Base-by-base conservation (phyloP, 2,329 filamentous ascomycete genomes). In the Fusarium illudens region DNA sequence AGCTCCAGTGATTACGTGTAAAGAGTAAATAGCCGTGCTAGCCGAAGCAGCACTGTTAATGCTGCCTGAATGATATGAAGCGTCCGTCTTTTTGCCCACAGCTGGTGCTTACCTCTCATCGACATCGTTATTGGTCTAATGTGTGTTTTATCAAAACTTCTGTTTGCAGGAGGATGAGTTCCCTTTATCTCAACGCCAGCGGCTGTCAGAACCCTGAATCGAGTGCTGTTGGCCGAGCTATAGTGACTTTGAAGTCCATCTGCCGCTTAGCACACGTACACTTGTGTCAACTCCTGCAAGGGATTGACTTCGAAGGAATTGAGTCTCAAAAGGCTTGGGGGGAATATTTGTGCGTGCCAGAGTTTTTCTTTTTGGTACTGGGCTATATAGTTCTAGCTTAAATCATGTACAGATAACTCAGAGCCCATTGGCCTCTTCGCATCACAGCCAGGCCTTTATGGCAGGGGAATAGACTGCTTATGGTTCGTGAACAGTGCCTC, bases 401-500 rank as follows among this genome's bases (percentile, higher is more conserved):
- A 42, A 15, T n/a, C 37, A 42, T 42, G 8, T 44, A 44, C 39
- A 44, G 25, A 15, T n/a, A 25, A 25, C n/a, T 25, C 25, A 27
- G 25, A 27, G 25, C 8, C 25, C 25, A 37, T 2, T 4, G 12
- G 10, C 10, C 10, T n/a, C 6, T 19, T 11, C n/a, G n/a, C 13
- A 20, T 13, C 17, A 20, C 36, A 3, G 19, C 6, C 36, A 25
- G 13, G 9, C 17, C 19, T 33, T 20, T n/a, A 64, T 51, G 30
- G 56, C 17, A 73, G 27, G 22, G 68, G 68, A 29, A 73, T 73
- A 0, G 71, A 66, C 27, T 73, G 68, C 6, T 51, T 60, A 13
- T 73, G 70, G 33, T 62, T 71, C 9, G 53, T 62, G 2, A 73
- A 73, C 12, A 73, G 27, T 3, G 58, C 71, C 15, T 73, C 60